These are phyloP conservation scores for Talaromyces sp. DNA, from an alignment of 2,329 filamentous ascomycete species.

Conservation along the genomic window DNA sequence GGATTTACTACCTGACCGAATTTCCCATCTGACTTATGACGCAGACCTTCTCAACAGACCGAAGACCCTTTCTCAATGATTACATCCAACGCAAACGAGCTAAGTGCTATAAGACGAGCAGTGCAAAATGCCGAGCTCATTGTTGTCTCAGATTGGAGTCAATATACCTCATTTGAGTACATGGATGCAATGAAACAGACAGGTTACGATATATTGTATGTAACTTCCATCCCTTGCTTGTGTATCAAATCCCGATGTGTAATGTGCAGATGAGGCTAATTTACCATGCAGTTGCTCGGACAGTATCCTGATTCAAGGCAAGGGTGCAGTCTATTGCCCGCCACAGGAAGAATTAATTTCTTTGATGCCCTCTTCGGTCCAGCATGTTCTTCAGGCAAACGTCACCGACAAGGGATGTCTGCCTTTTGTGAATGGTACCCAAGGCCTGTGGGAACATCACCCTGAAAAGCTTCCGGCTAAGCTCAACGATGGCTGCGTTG, in stretches of 20 bases:
- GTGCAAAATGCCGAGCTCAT: conserved; percentile 51
- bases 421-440: conserved; percentile 15
- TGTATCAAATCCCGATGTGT: background rate
- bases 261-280: background rate
- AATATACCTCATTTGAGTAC: conserved; percentile 51
- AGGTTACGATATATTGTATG: conserved; percentile 22
- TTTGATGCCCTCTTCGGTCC: conserved; percentile 10
- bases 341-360: conserved; percentile 16
- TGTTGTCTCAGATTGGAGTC: conserved; percentile 58
- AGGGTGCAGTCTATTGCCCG: conserved; percentile 34
- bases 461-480: conserved; percentile 20
- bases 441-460: conserved; percentile 18
- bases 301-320: conserved; percentile 62
- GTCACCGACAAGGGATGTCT: conserved; percentile 24
- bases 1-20: background rate
- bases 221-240: background rate
- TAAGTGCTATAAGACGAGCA: conserved; percentile 50
- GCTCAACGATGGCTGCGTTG: conserved; percentile 19
- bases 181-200: conserved; percentile 19
- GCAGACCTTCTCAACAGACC: conserved; percentile 26
- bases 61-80: conserved; percentile 32
- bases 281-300: conserved; percentile 55
- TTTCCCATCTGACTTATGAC: background rate
- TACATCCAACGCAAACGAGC: conserved; percentile 32
- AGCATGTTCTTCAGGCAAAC: conserved; percentile 24